Percentiles rank a stretch among this genome's conserved stretches.
Conservation (phyloP, 2,329 filamentous ascomycete genomes). For the Coniochaeta prunicola region DNA sequence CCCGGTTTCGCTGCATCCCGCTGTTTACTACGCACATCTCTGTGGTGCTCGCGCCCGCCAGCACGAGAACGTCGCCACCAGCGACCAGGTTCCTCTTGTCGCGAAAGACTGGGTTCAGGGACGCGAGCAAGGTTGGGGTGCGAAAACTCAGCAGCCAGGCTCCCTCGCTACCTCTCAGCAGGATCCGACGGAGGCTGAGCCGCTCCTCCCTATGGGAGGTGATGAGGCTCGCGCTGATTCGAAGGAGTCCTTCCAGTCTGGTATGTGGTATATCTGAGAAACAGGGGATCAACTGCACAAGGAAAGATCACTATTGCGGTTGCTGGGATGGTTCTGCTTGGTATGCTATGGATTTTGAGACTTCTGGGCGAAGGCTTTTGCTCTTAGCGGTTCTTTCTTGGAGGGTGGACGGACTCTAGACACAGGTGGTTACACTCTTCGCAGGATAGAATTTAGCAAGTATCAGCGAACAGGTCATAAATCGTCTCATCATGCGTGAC, state of each 20-base stretch:
- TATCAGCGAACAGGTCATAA: background rate
- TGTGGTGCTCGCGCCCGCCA: constrained; percentile 72
- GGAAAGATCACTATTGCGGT: background rate
- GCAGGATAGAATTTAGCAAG: background rate
- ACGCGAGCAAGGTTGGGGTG: constrained; percentile 29
- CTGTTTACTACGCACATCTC: constrained; percentile 93
- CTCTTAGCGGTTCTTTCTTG: background rate
- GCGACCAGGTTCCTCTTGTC: constrained; percentile 34
- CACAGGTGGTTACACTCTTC: background rate
- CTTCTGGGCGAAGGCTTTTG: background rate
- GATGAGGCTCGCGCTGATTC: constrained; percentile 8
- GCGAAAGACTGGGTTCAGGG: constrained; percentile 32
- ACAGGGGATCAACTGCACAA: background rate
- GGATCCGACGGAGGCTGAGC: constrained; percentile 10
- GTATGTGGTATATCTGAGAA: constrained; percentile 37
- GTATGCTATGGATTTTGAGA: background rate
- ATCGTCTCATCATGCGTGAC: background rate
- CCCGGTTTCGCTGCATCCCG: constrained; percentile 80
- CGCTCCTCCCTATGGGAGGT: constrained; percentile 21
- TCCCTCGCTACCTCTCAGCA: constrained; percentile 11
- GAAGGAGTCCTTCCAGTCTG: constrained; percentile 22
- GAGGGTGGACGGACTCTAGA: background rate
- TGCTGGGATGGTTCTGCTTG: background rate
- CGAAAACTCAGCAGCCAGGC: constrained; percentile 13
- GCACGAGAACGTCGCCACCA: constrained; percentile 53